These are phyloP conservation scores for Hypoxylon sp. DNA, from an alignment of 2,329 filamentous ascomycete species.

Conservation along the genomic window DNA sequence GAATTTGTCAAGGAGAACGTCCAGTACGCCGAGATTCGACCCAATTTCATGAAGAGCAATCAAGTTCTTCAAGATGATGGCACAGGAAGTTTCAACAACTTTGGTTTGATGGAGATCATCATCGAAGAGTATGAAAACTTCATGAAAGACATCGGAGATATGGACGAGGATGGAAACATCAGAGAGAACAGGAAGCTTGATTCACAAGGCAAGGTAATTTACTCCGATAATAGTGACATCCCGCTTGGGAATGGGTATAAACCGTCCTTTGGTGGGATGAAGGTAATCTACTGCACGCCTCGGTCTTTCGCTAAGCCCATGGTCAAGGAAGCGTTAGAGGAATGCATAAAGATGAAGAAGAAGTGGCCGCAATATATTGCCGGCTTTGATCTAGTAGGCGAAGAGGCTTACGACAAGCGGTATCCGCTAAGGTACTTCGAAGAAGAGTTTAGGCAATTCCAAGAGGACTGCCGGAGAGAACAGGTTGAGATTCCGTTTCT, in stretches of 20 bases:
- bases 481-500: slow-evolving; percentile 76
- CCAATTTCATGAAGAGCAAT: slow-evolving; percentile 71
- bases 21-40: slow-evolving; percentile 73
- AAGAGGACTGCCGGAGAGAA: slow-evolving; percentile 60
- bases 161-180: slow-evolving; percentile 44
- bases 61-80: slow-evolving; percentile 66
- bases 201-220: slow-evolving; percentile 27
- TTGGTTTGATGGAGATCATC: slow-evolving; percentile 67
- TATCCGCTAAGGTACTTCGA: slow-evolving; percentile 66
- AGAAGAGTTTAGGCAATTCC: slow-evolving; percentile 65
- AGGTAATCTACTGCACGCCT: slow-evolving; percentile 73
- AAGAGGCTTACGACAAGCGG: slow-evolving; percentile 65
- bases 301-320: slow-evolving; percentile 64
- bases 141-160: slow-evolving; percentile 55
- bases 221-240: slow-evolving; percentile 18
- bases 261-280: slow-evolving; percentile 67
- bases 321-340: slow-evolving; percentile 64
- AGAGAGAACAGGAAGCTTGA: slow-evolving; percentile 40
- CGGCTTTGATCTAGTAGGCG: slow-evolving; percentile 73
- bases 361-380: slow-evolving; percentile 67
- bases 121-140: slow-evolving; percentile 64
- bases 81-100: slow-evolving; percentile 60
- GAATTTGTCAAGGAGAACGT: slow-evolving; percentile 70
- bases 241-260: slow-evolving; percentile 36
- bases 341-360: slow-evolving; percentile 69